Evolutionary conservation across 768 basidiomycete species (phyloP), one percentile per base, ranked within the genome.

Genomic region (Pseudohyphozyma bogoriensis): DNA sequence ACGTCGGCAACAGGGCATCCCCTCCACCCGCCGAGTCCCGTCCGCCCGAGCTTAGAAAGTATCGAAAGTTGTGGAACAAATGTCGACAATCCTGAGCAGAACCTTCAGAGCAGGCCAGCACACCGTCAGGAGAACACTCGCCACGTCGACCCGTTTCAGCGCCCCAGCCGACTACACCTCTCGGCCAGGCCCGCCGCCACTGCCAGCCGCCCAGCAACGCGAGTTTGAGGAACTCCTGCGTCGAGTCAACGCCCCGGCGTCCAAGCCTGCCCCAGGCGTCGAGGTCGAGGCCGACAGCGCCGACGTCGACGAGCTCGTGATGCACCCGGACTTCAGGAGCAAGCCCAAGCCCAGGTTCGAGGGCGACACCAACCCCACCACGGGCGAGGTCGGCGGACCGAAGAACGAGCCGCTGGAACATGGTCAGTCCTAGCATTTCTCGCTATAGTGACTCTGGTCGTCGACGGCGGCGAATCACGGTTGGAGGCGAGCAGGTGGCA

Each of bases 141-240:
- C n/a, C n/a, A n/a, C n/a, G n/a, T n/a, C n/a, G n/a, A n/a, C n/a
- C n/a, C n/a, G n/a, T n/a, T n/a, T n/a, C n/a, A n/a, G n/a, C n/a
- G n/a, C n/a, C n/a, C n/a, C n/a, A n/a, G n/a, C n/a, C n/a, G n/a
- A n/a, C n/a, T n/a, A n/a, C n/a, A n/a, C n/a, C n/a, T n/a, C n/a
- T n/a, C 68, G 71, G 4, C 89, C 89, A 0, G 75, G 82, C 0
- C 90, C 90, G 0, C 85, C 85, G 3, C 80, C 85, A 0, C 80
- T 93, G 18, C 86, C 89, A 2, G 77, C 76, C 3, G 79, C 81
- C 29, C 80, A 87, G 59, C 90, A 93, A 71, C 82, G 81, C 56
- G 87, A 91, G 73, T 92, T 92, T 60, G 88, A 93, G 71, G 79
- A 83, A n/a, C 83, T 90, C 37, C 79, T 84, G 64, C 80, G 83